phyloP scores from a whole-genome alignment of 73 alveolate genomes.

The Tetrahymena elliotti region DNA sequence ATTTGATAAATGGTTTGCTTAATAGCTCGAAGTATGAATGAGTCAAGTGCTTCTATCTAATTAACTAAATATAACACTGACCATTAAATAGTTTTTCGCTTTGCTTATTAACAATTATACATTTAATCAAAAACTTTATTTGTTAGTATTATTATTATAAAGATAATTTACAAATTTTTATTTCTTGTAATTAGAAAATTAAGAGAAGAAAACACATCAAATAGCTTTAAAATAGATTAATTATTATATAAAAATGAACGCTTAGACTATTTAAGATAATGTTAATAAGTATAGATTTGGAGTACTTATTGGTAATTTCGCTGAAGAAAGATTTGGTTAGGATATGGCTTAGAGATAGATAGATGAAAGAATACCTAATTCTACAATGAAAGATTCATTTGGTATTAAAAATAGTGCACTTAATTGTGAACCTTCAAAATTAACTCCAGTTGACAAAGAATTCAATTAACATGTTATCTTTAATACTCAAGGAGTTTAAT shows the following conservation, averaged over 20 bases:
- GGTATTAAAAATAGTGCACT: conserved; percentile 13
- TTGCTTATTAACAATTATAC: no score
- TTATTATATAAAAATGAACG: not conserved
- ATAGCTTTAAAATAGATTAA: not conserved
- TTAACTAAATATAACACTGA: not conserved
- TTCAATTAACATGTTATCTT: conserved; percentile 14
- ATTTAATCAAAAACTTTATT: not conserved
- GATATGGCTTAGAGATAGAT: conserved; percentile 20
- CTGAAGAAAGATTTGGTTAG: conserved; percentile 39
- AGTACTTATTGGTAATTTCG: conserved; percentile 31
- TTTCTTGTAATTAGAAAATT: not conserved
- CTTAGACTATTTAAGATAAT: conserved; percentile 24
- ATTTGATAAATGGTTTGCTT: no score
- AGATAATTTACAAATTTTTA: not conserved
- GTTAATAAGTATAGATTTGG: conserved; percentile 43
- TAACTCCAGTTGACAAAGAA: conserved; percentile 26
- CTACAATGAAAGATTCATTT: conserved; percentile 38
- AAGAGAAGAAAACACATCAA: not conserved
- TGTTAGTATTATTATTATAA: not conserved
- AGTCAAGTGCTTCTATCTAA: no score
- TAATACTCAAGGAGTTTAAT: conserved; percentile 23
- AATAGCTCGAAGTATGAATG: no score
- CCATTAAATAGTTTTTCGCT: not conserved
- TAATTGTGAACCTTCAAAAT: conserved; percentile 5
- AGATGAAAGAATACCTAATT: conserved; percentile 3